Conservation (phyloP, 2,329 filamentous ascomycete species). For the Cadophora malorum region DNA sequence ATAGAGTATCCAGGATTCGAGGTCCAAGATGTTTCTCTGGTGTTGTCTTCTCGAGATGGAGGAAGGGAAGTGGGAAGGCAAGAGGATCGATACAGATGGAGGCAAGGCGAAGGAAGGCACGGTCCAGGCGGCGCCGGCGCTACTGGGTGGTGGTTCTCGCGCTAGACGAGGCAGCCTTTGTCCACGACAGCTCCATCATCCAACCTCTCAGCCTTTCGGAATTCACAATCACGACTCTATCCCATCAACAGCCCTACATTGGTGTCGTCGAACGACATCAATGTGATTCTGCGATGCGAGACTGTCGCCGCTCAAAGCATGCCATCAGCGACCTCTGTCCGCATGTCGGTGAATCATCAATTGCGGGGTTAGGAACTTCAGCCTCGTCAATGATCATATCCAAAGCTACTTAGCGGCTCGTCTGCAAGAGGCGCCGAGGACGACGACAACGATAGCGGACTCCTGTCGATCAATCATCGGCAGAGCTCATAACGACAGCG, state of each 20-base stretch:
- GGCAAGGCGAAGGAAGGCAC: slow-evolving; percentile 17
- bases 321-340: background rate
- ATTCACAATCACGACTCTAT: background rate
- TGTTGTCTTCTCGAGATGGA: background rate
- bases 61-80: background rate
- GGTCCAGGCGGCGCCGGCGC: slow-evolving; percentile 11
- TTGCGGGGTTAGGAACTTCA: slow-evolving; percentile 26
- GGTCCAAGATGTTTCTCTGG: background rate
- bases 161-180: slow-evolving; percentile 18
- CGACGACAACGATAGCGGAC: background rate
- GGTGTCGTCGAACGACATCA: background rate
- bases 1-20: background rate
- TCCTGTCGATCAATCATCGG: background rate
- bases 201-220: background rate
- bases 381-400: slow-evolving; percentile 14
- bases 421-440: background rate
- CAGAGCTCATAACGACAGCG: background rate
- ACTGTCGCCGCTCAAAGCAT: background rate
- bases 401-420: slow-evolving; percentile 1
- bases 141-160: background rate
- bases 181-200: background rate
- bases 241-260: background rate
- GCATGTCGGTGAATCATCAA: slow-evolving; percentile 8
- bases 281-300: background rate
- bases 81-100: slow-evolving; percentile 7